Evolutionary conservation across 805 yeast genomes (phyloP), one percentile per base, ranked within the genome.

Genomic region (Saccharomycopsis fodiens): DNA sequence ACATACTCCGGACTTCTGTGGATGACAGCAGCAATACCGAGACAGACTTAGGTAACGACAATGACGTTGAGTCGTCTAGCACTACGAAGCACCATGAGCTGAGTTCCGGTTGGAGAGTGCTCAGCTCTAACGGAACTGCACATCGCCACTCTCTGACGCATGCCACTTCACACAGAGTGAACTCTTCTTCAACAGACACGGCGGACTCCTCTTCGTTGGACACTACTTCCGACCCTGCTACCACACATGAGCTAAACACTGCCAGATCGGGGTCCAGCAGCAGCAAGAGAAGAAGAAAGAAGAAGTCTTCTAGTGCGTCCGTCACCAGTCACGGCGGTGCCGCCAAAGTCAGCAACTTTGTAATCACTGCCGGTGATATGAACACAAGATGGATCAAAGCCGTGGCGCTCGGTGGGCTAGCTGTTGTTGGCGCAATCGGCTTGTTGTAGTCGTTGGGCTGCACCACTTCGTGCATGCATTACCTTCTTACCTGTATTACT

Each of bases 271-370:
- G 29, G 6, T 25, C 29, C 29, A 25, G 29, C 29, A 25, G 29
- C 29, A 25, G 29, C 29, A 25, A 25, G 10, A 25, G 10, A 10
- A 25, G 10, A 10, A 25, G 10, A 10, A 32, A 30, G 4, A 41
- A 41, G 34, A 41, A 41, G 36, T 31, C 25, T 5, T 12, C 36
- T 16, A 31, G 37, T 31, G 44, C 44, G 3, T 41, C 44, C 3
- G 16, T 41, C 13, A 30, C 29, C 13, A 31, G 37, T 3, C 44
- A 41, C n/a, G 44, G 29, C 22, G 44, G 37, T 10, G 29, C 29
- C 29, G 6, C 29, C 29, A 25, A 10, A 25, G 29, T 6, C 10
- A 25, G 10, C 6, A 25, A 6, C 29, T 7, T 25, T 10, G 29
- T 25, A 6, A 25, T 25, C 10, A 10, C 29, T 10, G 29, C 10